Conservation (phyloP, 441 rosid species). For the Adansonia madagascariensis region DNA sequence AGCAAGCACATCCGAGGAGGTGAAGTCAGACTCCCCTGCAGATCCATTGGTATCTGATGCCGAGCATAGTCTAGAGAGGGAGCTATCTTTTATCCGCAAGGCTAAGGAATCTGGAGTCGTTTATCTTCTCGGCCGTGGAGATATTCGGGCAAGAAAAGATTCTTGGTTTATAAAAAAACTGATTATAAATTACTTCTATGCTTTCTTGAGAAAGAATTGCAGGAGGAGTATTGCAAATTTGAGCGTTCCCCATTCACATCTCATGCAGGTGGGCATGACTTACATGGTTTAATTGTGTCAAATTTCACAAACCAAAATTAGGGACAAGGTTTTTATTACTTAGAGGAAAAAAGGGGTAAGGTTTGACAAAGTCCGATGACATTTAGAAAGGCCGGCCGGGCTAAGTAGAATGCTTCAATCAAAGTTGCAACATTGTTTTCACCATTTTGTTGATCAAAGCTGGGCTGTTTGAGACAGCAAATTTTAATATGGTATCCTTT, state of each 20-base stretch:
- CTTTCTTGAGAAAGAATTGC: slow-evolving; percentile 93
- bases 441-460: not conserved
- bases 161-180: slow-evolving; percentile 96
- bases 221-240: slow-evolving; percentile 88
- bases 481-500: not conserved
- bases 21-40: slow-evolving; percentile 35
- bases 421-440: not conserved
- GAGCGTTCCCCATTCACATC: slow-evolving; percentile 90
- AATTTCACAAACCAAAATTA: no score
- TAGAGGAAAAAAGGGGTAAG: not conserved
- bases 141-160: slow-evolving; percentile 91
- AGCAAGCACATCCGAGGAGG: slow-evolving; percentile 60
- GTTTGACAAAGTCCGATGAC: not conserved
- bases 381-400: not conserved
- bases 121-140: slow-evolving; percentile 97
- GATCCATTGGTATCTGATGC: slow-evolving; percentile 55
- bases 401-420: not conserved
- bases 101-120: slow-evolving; percentile 97
- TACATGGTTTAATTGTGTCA: slow-evolving; percentile 74
- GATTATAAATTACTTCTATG: slow-evolving; percentile 87
- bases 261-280: slow-evolving; percentile 99
- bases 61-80: slow-evolving; percentile 89
- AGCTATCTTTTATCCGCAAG: slow-evolving; percentile 82
- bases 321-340: not conserved
- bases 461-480: not conserved